Percentiles rank a stretch among this genome's conserved stretches.
Conservation (phyloP, 202 grass and related monocot genomes). For the Thinopyrum obtusiflorum region DNA sequence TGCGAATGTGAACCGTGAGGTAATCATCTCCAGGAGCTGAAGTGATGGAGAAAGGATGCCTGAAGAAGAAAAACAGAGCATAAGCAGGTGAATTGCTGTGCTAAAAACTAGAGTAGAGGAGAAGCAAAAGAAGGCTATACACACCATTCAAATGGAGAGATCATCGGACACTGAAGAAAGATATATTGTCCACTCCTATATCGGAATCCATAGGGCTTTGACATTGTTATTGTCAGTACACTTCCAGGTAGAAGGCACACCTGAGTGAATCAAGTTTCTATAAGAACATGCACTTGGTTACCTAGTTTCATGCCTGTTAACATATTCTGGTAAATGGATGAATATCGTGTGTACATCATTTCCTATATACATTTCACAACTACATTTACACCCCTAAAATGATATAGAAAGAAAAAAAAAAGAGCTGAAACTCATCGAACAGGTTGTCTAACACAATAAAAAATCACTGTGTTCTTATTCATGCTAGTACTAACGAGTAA, state of each 20-base stretch:
- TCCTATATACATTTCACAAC: background rate
- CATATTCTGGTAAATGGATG: background rate
- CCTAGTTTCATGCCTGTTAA: background rate
- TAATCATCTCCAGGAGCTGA: slow-evolving; percentile 97
- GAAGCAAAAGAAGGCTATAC: background rate
- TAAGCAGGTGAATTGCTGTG: slow-evolving; percentile 12
- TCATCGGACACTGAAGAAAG: slow-evolving; percentile 87
- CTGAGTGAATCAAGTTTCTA: slow-evolving; percentile 41
- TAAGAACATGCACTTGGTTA: slow-evolving; percentile 13
- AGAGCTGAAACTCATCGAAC: background rate
- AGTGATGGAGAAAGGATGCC: slow-evolving; percentile 99
- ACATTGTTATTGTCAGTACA: slow-evolving; percentile 97
- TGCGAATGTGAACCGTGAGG: slow-evolving; percentile 90
- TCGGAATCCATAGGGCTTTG: slow-evolving; percentile 93
- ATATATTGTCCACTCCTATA: slow-evolving; percentile 98
- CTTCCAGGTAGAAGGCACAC: slow-evolving; percentile 86
- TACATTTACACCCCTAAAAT: background rate
- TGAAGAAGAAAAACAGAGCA: slow-evolving; percentile 31
- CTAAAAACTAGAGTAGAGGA: slow-evolving; percentile 23
- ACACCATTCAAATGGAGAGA: slow-evolving; percentile 98
- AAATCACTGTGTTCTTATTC: background rate
- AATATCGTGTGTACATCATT: background rate
- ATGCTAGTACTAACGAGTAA: slow-evolving; percentile 17
- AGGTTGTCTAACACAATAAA: background rate
- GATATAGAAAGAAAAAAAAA: background rate